Base-by-base conservation (phyloP, 371 early-diverging fungal genomes). In the Syncephalastrum racemosum region DNA sequence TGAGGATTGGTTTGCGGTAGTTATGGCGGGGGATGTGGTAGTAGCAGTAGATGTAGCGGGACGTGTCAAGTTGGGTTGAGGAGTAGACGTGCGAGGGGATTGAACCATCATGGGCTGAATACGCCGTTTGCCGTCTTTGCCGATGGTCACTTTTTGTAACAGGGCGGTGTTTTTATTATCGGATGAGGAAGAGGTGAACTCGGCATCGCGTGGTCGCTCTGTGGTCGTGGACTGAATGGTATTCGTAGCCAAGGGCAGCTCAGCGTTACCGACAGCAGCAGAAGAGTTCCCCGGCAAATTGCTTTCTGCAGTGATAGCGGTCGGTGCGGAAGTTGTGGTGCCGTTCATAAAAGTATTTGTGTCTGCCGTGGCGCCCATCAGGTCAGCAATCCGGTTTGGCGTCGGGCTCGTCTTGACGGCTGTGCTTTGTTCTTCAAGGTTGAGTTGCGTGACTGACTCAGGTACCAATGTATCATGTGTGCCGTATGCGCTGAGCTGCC, bases 111-210 rank as follows among this genome's bases (percentile, higher is more conserved):
- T 72, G 4, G 94, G 94, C 53, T 84, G 84, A 40, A 94, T 92
- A 19, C 94, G 71, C 48, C 85, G 86, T 68, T 88, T 87, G 0
- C 94, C 94, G 59, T 90, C 88, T 43, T 84, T 85, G 5, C 83
- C 84, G 24, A 85, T 70, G 0, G 91, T 83, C 14, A 89, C 81
- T 16, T 68, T 80, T 64, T 91, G 92, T 24, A 71, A 54, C 24
- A 45, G 46, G 25, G 61, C 52, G 12, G 64, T 50, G 4, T 42
- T 23, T 8, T 40, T 10, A 46, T 46, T 62, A 8, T 58, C 64
- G n/a, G 70, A 60, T 7, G 64, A 58, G 36, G 36, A 31, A 3
- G 69, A 65, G 6, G 64, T 56, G 22, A 55, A 54, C 7, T 50
- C 54, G 12, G 70, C 47, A 19, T 58, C 46, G 2, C 45, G 22